Percentiles rank a stretch among this genome's conserved stretches.
phyloP scores from a whole-genome alignment of 176 grass and related monocot genomes.

The Calamus simplicifolius region DNA sequence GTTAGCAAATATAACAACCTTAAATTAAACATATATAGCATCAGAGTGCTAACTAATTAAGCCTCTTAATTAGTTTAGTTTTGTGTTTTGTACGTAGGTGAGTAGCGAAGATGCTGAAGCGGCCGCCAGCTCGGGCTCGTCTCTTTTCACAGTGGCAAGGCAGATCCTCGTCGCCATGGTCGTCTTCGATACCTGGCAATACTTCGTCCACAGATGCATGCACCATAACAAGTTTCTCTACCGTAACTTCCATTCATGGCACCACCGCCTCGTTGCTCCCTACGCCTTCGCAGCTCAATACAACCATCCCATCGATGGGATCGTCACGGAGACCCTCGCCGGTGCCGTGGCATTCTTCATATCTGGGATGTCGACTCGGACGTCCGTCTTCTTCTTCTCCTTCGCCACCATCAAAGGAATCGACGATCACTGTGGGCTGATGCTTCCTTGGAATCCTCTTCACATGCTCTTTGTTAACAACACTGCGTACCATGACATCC shows the following conservation, averaged over 20 bases:
- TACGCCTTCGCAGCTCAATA: conserved; percentile 70
- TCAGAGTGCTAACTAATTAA: too few species aligned
- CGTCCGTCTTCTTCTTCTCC: conserved; percentile 27
- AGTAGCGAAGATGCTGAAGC: too few species aligned
- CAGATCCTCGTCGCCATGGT: conserved; percentile 43
- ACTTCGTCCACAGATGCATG: conserved; percentile 49
- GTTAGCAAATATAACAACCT: too few species aligned
- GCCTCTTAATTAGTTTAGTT: too few species aligned
- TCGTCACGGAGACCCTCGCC: conserved; percentile 44
- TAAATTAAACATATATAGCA: too few species aligned
- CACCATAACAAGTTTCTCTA: conserved; percentile 42
- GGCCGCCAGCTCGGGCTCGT: not conserved
- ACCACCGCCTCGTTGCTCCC: conserved; percentile 47
- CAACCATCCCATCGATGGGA: conserved; percentile 49
- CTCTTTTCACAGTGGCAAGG: conserved; percentile 9
- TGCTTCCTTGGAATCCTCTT: conserved; percentile 46
- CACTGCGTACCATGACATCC: conserved; percentile 51
- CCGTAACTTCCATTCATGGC: conserved; percentile 57
- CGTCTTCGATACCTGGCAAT: conserved; percentile 56
- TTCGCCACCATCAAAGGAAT: conserved; percentile 54
- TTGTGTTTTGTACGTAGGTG: too few species aligned
- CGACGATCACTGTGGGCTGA: conserved; percentile 55
- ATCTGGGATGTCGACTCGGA: conserved; percentile 22
- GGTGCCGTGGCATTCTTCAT: conserved; percentile 34
- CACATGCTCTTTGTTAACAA: conserved; percentile 39